A percentile compares a stretch with the other conserved stretches of the same genome.
Evolutionary conservation across 2,329 filamentous ascomycete species (phyloP).

Genomic region (Colletotrichum sp.): DNA sequence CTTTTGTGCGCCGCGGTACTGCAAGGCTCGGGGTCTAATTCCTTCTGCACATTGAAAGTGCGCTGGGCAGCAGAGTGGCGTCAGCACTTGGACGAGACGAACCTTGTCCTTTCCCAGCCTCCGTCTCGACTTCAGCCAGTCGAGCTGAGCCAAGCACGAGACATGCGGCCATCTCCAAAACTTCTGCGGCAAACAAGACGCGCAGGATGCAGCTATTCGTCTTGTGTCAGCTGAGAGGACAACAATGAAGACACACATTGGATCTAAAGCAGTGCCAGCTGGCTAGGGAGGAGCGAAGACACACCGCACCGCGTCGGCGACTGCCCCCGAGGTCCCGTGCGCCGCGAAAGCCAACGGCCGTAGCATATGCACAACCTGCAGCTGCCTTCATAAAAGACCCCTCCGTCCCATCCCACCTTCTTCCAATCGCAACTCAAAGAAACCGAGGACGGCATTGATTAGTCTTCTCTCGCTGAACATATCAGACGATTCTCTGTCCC

Average conservation of each 20-base stretch:
- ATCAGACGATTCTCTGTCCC: not conserved
- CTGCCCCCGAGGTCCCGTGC: constrained; percentile 1
- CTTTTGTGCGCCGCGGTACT: not conserved
- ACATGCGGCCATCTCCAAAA: not conserved
- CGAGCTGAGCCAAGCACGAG: not conserved
- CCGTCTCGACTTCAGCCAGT: not conserved
- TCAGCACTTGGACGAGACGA: not conserved
- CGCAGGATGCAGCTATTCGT: not conserved
- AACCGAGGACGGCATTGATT: not conserved
- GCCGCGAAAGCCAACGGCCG: constrained; percentile 2
- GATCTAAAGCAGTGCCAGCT: not conserved
- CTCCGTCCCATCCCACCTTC: not conserved
- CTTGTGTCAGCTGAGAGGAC: not conserved
- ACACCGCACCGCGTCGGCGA: not conserved
- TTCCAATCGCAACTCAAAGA: not conserved
- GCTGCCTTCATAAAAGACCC: not conserved
- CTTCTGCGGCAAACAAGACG: not conserved
- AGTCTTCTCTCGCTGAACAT: not conserved
- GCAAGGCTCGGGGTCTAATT: not conserved
- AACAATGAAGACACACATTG: not conserved
- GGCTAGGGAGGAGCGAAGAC: not conserved
- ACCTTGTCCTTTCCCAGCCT: not conserved
- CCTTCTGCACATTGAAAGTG: not conserved
- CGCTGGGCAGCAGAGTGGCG: not conserved
- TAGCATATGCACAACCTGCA: not conserved